Evolutionary conservation across 768 basidiomycete genomes (phyloP).

Genomic region (Suillus alpinus): DNA sequence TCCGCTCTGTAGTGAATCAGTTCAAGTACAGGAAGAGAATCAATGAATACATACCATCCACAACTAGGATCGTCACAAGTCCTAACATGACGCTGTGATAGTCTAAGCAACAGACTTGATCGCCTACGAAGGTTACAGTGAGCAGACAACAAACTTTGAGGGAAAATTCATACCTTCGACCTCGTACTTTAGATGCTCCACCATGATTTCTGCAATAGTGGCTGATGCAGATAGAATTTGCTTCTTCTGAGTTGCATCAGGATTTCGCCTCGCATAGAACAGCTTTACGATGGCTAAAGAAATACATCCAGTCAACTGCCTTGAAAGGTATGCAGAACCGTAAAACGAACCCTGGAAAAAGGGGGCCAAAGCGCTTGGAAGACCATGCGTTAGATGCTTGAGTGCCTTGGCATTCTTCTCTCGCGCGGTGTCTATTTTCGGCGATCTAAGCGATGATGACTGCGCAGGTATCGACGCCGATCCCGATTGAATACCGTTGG

Average conservation of each 20-base stretch:
- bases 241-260: conserved; percentile 72
- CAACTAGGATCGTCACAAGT: conserved; percentile 47
- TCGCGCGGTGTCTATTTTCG: conserved; percentile 43
- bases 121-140: conserved; percentile 24
- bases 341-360: conserved; percentile 76
- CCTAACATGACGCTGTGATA: conserved; percentile 57
- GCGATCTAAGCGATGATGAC: conserved; percentile 23
- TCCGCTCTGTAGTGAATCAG: conserved; percentile 55
- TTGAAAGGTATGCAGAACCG: neutral
- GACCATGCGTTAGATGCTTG: conserved; percentile 75
- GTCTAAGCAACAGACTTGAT: conserved; percentile 42
- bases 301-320: neutral
- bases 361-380: conserved; percentile 72
- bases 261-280: conserved; percentile 77
- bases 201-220: conserved; percentile 68
- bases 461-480: conserved; percentile 19
- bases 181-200: conserved; percentile 61
- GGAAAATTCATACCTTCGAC: conserved; percentile 41
- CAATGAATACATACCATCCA: conserved; percentile 49
- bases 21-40: neutral
- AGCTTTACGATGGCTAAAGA: conserved; percentile 77
- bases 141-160: neutral
- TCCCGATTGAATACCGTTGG: conserved; percentile 28
- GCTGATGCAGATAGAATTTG: conserved; percentile 71
- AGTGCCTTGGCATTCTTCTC: conserved; percentile 73